These are phyloP conservation scores for Argentina anserina DNA, from an alignment of 306 rosid genomes.

Conservation along the genomic window DNA sequence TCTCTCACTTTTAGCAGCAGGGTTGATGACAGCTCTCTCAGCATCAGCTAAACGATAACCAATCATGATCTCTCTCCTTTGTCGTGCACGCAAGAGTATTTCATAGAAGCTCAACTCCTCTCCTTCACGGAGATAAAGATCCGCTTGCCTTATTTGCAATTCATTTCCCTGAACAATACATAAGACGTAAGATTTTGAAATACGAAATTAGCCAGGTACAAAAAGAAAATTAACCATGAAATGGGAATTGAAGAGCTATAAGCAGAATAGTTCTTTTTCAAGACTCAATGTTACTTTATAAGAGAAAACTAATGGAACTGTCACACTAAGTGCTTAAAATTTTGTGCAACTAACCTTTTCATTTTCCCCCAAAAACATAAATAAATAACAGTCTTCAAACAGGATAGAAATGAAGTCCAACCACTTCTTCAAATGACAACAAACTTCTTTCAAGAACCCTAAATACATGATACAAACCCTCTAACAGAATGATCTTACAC, in stretches of 20 bases:
- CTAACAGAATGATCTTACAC: neutral
- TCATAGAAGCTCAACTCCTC: conserved; percentile 83
- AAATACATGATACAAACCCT: neutral
- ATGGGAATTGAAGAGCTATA: neutral
- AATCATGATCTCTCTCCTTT: conserved; percentile 75
- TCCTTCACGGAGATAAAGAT: conserved; percentile 63
- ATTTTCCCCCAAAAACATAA: neutral
- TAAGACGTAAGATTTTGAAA: neutral
- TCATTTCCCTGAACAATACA: conserved; percentile 64
- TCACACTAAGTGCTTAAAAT: neutral
- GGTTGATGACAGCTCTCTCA: conserved; percentile 84
- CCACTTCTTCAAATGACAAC: neutral
- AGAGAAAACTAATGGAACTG: neutral
- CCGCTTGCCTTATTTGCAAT: conserved; percentile 82
- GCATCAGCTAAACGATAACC: conserved; percentile 62
- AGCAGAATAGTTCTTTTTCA: no score
- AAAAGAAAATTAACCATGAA: neutral
- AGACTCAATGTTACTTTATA: no score
- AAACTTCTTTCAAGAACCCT: neutral
- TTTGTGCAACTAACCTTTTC: neutral
- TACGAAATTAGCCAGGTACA: neutral
- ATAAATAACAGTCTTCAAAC: neutral
- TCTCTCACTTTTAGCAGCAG: conserved; percentile 54
- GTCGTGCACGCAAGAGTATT: conserved; percentile 64
- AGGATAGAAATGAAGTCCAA: neutral